phyloP scores from a whole-genome alignment of 106 monocot species.

The Dactylorhiza incarnata region DNA sequence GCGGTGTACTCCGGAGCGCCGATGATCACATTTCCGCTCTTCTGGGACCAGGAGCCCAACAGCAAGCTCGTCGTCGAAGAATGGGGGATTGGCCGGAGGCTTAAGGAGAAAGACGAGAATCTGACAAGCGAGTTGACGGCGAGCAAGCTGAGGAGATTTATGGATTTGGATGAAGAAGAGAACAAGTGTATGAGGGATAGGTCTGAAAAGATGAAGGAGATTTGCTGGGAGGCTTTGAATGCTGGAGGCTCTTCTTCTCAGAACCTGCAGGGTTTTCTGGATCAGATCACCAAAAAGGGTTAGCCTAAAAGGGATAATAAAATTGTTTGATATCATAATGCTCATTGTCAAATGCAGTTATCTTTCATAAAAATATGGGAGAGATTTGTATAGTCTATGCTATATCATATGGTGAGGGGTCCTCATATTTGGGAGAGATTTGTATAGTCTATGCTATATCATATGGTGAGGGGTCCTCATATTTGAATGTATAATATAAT shows the following conservation, averaged over 20 bases:
- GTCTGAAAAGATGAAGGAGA: slow-evolving; percentile 3
- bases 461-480: too few species aligned
- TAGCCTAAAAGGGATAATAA: neutral
- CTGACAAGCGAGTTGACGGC: slow-evolving; percentile 21
- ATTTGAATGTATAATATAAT: too few species aligned
- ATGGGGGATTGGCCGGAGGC: slow-evolving; percentile 38
- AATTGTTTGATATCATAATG: too few species aligned
- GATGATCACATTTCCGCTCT: slow-evolving; percentile 44
- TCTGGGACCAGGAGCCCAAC: slow-evolving; percentile 40
- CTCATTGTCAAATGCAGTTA: too few species aligned
- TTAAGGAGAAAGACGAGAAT: slow-evolving; percentile 9
- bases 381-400: too few species aligned
- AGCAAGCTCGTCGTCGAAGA: slow-evolving; percentile 33
- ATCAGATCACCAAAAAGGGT: neutral
- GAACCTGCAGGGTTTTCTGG: neutral
- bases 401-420: too few species aligned
- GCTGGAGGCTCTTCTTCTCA: slow-evolving; percentile 15
- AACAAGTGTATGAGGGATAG: slow-evolving; percentile 24
- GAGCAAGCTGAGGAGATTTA: slow-evolving; percentile 18
- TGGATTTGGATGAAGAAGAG: slow-evolving; percentile 24
- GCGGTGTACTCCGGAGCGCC: slow-evolving; percentile 36
- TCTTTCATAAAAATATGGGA: too few species aligned
- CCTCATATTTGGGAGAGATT: too few species aligned
- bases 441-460: too few species aligned
- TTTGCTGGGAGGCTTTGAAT: neutral